A percentile compares a stretch with the other conserved stretches of the same genome.
Conservation (phyloP, 352 stramenopile species). For the Aphanomyces cochlioides region DNA sequence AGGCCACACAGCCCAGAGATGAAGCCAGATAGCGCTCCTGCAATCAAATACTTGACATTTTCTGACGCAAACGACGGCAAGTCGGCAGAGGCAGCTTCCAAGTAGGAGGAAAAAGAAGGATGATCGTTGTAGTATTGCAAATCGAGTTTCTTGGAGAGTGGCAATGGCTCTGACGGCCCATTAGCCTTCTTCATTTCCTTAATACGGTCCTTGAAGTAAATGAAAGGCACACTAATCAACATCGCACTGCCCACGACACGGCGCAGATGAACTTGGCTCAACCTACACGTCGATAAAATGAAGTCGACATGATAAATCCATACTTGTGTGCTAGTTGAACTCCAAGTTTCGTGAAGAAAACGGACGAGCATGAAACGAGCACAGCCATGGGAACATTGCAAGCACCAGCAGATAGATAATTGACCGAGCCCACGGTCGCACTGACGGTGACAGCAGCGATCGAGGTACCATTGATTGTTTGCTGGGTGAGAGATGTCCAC, state of each 20-base stretch:
- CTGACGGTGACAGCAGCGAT: constrained; percentile 71
- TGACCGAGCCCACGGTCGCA: constrained; percentile 61
- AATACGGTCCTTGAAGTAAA: constrained; percentile 63
- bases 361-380: constrained; percentile 63
- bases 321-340: constrained; percentile 64
- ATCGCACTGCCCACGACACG: constrained; percentile 75
- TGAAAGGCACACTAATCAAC: constrained; percentile 68
- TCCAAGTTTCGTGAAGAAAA: constrained; percentile 74
- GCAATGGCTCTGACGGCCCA: background rate
- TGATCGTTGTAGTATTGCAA: constrained; percentile 67
- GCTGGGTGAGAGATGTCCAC: constrained; percentile 72
- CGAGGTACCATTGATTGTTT: constrained; percentile 80
- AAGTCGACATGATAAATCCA: background rate
- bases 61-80: constrained; percentile 43
- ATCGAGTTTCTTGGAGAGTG: constrained; percentile 46
- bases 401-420: constrained; percentile 59
- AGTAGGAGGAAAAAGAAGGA: constrained; percentile 37
- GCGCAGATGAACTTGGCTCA: constrained; percentile 72
- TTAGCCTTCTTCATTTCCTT: constrained; percentile 14
- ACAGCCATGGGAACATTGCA: constrained; percentile 77
- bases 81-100: constrained; percentile 43
- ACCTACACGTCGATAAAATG: constrained; percentile 15
- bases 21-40: constrained; percentile 68
- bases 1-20: constrained; percentile 80
- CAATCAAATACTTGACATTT: constrained; percentile 76